A percentile compares a stretch with the other conserved stretches of the same genome.
Conservation (phyloP, 2,329 filamentous ascomycete species). For the Macrophomina pseudophaseolina region DNA sequence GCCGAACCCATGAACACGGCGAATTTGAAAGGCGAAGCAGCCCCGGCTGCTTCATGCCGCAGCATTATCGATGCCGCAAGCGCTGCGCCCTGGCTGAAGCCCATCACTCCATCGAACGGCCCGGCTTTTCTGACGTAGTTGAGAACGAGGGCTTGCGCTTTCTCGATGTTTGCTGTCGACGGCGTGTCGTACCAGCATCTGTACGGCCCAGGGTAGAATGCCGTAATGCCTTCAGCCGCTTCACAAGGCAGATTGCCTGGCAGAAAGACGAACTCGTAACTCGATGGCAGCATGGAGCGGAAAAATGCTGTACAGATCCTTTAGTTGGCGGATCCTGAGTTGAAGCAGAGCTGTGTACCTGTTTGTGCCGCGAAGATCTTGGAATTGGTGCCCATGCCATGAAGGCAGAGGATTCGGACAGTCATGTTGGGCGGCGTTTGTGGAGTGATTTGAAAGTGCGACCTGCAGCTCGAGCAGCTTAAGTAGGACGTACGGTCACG, state of each 20-base stretch:
- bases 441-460: neutral
- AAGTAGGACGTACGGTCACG: neutral
- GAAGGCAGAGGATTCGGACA: slow-evolving; percentile 39
- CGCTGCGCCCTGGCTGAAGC: slow-evolving; percentile 44
- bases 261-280: slow-evolving; percentile 1
- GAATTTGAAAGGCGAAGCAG: slow-evolving; percentile 37
- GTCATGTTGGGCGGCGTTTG: neutral
- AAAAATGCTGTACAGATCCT: slow-evolving; percentile 1
- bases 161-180: neutral
- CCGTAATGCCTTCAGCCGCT: neutral
- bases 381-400: slow-evolving; percentile 42
- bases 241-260: neutral
- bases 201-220: slow-evolving; percentile 1
- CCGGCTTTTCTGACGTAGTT: slow-evolving; percentile 37
- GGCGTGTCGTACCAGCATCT: slow-evolving; percentile 16
- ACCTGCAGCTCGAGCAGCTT: neutral
- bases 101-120: slow-evolving; percentile 42
- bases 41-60: slow-evolving; percentile 32
- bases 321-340: too few relatives aligned
- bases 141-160: slow-evolving; percentile 24
- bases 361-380: slow-evolving; percentile 31
- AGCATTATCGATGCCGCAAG: slow-evolving; percentile 39
- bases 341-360: neutral
- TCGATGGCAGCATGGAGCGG: neutral
- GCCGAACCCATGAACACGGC: slow-evolving; percentile 42